These are phyloP conservation scores for Basipetospora chlamydospora DNA, from an alignment of 2,329 filamentous ascomycete species.

Conservation along the genomic window DNA sequence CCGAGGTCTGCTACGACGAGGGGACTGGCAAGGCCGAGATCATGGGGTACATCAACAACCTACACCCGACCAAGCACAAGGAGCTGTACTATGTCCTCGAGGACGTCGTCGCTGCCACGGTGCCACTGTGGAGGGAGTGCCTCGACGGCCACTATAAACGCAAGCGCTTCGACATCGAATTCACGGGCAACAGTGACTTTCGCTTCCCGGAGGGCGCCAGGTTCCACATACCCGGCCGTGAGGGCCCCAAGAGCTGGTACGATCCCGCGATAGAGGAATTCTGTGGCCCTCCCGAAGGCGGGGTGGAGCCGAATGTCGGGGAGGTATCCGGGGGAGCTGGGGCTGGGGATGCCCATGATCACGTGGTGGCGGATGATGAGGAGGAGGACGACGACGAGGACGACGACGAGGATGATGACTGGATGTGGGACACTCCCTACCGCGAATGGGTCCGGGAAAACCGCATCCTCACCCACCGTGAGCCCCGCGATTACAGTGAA, in stretches of 20 bases:
- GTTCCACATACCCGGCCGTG: not conserved
- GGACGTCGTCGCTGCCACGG: conserved; percentile 13
- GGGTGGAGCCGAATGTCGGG: too few relatives aligned
- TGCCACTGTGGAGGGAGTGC: not conserved
- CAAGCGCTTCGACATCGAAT: not conserved
- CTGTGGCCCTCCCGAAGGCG: too few relatives aligned
- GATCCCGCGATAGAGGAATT: not conserved
- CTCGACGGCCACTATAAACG: not conserved
- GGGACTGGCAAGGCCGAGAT: conserved; percentile 23
- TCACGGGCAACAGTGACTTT: too few relatives aligned
- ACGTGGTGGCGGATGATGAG: not conserved
- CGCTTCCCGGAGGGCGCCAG: not conserved
- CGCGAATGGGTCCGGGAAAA: conserved; percentile 1
- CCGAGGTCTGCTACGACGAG: conserved; percentile 30
- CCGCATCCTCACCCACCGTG: conserved; percentile 9
- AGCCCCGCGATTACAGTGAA: conserved; percentile 10
- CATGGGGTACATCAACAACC: conserved; percentile 37
- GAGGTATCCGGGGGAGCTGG: too few relatives aligned
- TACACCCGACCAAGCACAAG: conserved; percentile 27
- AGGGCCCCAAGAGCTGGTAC: not conserved
- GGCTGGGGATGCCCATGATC: not conserved
- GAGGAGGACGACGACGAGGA: conserved; percentile 8
- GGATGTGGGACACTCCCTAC: too few relatives aligned
- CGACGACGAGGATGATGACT: too few relatives aligned
- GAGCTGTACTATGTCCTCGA: conserved; percentile 26